Percentiles rank a stretch among this genome's conserved stretches.
Conservation (phyloP, 2,329 filamentous ascomycete genomes). For the Sclerotinia glacialis region DNA sequence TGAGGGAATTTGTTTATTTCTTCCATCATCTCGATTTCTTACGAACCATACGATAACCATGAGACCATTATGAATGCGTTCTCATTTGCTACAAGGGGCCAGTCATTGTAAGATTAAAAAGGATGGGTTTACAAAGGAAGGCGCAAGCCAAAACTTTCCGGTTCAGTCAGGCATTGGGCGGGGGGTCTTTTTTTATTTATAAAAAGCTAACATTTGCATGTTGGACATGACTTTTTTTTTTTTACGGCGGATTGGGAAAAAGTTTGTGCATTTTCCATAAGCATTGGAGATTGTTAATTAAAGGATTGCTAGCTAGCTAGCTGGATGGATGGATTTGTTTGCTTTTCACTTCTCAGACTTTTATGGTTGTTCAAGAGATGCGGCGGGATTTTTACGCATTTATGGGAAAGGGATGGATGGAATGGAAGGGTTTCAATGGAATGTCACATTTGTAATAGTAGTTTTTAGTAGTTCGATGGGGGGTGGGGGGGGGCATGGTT, state of each 20-base stretch:
- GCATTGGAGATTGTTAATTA: slow-evolving; percentile 20
- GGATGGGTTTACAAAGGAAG: slow-evolving; percentile 22
- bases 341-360: not conserved
- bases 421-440: slow-evolving; percentile 7
- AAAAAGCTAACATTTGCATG: slow-evolving; percentile 21
- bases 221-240: slow-evolving; percentile 12
- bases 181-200: slow-evolving; percentile 12
- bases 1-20: slow-evolving; percentile 25
- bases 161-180: slow-evolving; percentile 23
- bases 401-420: slow-evolving; percentile 12
- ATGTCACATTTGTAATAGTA: slow-evolving; percentile 22
- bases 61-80: slow-evolving; percentile 20
- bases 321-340: slow-evolving; percentile 14
- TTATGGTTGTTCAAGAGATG: slow-evolving; percentile 13
- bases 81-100: slow-evolving; percentile 20
- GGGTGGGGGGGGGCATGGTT: not conserved
- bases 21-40: slow-evolving; percentile 23
- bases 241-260: slow-evolving; percentile 17
- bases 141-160: slow-evolving; percentile 23
- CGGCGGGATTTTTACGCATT: slow-evolving; percentile 10
- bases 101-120: slow-evolving; percentile 24
- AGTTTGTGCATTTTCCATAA: slow-evolving; percentile 18
- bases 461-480: slow-evolving; percentile 19
- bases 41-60: slow-evolving; percentile 24
- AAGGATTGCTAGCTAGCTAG: not conserved